Evolutionary conservation across 78 protist genomes (phyloP).

Genomic region (Protostelium mycophagum): DNA sequence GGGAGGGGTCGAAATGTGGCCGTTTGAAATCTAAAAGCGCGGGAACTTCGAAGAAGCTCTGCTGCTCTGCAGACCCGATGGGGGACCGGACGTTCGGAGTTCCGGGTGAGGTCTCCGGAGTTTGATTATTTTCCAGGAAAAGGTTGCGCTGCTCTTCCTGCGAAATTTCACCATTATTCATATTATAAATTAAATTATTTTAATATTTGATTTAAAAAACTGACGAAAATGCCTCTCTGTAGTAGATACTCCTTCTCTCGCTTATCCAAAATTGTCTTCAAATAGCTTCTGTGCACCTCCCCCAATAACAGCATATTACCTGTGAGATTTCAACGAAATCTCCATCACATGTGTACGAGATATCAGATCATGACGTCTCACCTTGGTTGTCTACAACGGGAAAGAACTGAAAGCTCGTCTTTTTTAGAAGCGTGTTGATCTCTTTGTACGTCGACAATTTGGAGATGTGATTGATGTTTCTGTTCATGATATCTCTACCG

Average conservation of each 20-base stretch:
- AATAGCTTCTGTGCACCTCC: neutral
- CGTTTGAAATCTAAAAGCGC: neutral
- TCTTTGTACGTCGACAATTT: constrained; percentile 12
- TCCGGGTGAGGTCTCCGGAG: too few relatives aligned
- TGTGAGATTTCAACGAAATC: too few relatives aligned
- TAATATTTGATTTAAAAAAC: too few relatives aligned
- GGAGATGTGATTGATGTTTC: constrained; percentile 16
- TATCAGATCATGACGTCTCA: too few relatives aligned
- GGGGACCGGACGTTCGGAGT: too few relatives aligned
- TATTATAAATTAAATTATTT: too few relatives aligned
- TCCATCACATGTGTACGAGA: too few relatives aligned
- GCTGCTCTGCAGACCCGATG: too few relatives aligned
- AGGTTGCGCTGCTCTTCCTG: too few relatives aligned
- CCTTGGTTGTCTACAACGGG: neutral
- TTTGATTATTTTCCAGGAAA: too few relatives aligned
- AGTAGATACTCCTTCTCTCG: neutral
- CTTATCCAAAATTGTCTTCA: neutral
- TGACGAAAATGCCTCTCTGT: neutral
- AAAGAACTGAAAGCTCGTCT: neutral
- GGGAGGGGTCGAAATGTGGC: neutral
- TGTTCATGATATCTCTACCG: constrained; percentile 32
- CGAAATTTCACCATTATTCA: too few relatives aligned
- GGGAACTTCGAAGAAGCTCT: neutral
- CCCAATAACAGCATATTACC: neutral
- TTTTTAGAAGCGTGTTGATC: neutral